Evolutionary conservation across 139 green algal species (phyloP), one percentile per base, ranked within the genome.

Genomic region (Pedinophyceae sp.): DNA sequence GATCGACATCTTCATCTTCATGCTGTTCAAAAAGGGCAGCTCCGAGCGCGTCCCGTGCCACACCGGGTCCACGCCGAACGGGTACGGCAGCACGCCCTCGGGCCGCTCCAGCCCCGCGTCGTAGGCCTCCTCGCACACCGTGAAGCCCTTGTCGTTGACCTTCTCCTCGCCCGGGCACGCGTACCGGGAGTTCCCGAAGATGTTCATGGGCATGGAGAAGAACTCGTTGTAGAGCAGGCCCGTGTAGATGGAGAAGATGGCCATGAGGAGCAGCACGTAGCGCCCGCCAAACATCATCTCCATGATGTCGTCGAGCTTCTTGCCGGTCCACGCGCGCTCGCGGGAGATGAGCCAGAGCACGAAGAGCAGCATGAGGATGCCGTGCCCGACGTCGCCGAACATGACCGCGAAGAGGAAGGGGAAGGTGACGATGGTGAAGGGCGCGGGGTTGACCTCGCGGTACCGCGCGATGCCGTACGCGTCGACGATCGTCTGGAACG

Each of bases 1-100:
- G 65, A 98, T 96, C 49, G 63, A 84, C 84, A 97, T 93, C 80
- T 98, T 98, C 91, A 98, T 98, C 72, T 98, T 98, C 54, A 98
- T 59, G 2, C 73, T 84, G 76, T 98, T 97, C 48, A 93, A 65
- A 68, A 83, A 98, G 1, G 78, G 77, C 63, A 98, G 80, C 84
- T 98, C 91, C 1, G 84, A 89, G 55, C 85, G 82, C 47, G 80
- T 93, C 50, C 91, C 89, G 57, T 93, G 86, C 91, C 91, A 98
- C 0, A 77, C 67, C 2, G 91, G 91, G 73, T 98, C 91, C 18
- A 97, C 74, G n/a, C 91, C 91, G 55, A 97, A 80, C 16, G 71
- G 61, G 64, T 94, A 95, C 18, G 78, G 65, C 28, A 46, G 10
- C 38, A 53, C 40, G 38, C 24, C 49, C 48, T 58, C 45, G 17